These are phyloP conservation scores for Backusella parvicylindrica DNA, from an alignment of 192 early-diverging fungal genomes.

Conservation along the genomic window DNA sequence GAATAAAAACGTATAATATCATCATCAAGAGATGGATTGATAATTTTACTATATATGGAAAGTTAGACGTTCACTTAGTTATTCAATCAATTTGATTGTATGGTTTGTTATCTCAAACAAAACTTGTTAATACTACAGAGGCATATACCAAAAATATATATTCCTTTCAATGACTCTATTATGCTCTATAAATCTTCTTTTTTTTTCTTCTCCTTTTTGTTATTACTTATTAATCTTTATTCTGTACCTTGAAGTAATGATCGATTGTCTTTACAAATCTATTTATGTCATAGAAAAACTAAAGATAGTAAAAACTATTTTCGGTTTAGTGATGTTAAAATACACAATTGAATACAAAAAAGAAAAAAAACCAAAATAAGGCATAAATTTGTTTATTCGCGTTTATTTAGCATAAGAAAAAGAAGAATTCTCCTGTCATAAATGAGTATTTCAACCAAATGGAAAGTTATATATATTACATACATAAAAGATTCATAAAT, in stretches of 20 bases:
- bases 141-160: not conserved
- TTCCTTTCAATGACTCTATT: not conserved
- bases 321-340: not conserved
- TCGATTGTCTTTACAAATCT: not conserved
- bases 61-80: not conserved
- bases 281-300: not conserved
- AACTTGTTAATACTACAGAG: not conserved
- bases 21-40: not conserved
- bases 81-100: not conserved
- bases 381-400: not conserved
- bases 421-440: constrained; percentile 1
- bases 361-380: not conserved
- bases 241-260: not conserved
- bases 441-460: not conserved
- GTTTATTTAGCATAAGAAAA: not conserved
- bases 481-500: not conserved
- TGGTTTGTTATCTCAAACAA: not conserved
- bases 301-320: not conserved
- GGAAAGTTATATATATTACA: not conserved
- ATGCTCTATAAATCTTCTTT: not conserved
- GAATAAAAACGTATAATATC: not conserved
- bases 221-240: not conserved
- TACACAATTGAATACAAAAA: not conserved
- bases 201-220: not conserved
- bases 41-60: not conserved